Base-by-base conservation (phyloP, 164 flowering plant species). In the Echeveria elegans region DNA sequence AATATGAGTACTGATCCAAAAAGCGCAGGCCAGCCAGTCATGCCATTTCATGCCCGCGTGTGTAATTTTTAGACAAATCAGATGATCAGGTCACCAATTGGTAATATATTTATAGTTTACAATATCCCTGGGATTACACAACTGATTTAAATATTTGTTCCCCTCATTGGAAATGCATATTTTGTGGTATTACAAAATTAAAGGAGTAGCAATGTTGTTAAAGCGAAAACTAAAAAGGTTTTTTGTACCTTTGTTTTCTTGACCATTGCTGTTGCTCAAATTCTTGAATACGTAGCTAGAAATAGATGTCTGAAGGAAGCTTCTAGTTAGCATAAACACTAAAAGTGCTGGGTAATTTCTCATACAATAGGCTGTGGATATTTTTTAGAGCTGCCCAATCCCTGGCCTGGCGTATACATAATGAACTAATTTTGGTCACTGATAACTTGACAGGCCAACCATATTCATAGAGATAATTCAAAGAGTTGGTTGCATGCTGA, bases 401-500 rank as follows among this genome's bases (percentile, higher is more conserved):
- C 16, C 30, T 53, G 31, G 14, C 37, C n/a, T n/a, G n/a, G 37
- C 7, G 7, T 53, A 18, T 10, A n/a, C n/a, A 26, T 26, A 1
- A 10, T 28, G 2, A 53, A 53, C 31, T 53, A 2, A 24, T 56
- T 26, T 19, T 36, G 36, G 14, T 63, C 28, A 26, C 26, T 26
- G 6, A 26, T 56, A 9, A 11, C 31, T 36, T 38, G 29, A 70
- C 85, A 86, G 97, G 82, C 97, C 94, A 59, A 90, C 97, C 37
- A 76, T 90, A 61, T 88, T 90, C 41, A 70, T 90, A 30, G 97
- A 90, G 86, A 87, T 90, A 69, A 90, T 90, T 40, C 95, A 90
- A 76, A 82, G 97, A 72, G 29, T 86, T 6, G 95, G 97, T 19
- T 90, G 97, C 81, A 84, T 88, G 87, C 36, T 81, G 32, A 75